Evolutionary conservation across 169 alveolate genomes (phyloP).

Genomic region (Plasmodium knowlesi): DNA sequence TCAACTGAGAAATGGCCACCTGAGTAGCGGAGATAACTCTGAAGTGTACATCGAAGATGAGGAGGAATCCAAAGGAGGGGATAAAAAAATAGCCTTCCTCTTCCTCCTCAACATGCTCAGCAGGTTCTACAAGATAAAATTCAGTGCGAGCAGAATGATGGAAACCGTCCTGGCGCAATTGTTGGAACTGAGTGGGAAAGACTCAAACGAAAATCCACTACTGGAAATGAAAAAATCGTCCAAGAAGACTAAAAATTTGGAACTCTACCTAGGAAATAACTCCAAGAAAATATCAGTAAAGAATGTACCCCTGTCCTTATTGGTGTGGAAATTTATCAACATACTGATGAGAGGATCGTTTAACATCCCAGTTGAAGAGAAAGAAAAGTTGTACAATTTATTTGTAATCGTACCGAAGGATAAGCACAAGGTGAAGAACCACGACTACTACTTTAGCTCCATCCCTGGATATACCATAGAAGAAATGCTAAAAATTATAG

Average conservation of each 20-base stretch:
- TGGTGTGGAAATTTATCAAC: constrained; percentile 70
- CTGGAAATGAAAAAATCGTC: constrained; percentile 42
- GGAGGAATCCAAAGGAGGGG: neutral
- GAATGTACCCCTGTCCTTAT: constrained; percentile 45
- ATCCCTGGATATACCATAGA: constrained; percentile 67
- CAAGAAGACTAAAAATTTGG: constrained; percentile 24
- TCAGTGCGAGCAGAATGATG: constrained; percentile 30
- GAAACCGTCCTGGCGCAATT: constrained; percentile 4
- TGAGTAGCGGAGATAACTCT: neutral
- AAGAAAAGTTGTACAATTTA: constrained; percentile 52
- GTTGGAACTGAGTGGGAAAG: constrained; percentile 17
- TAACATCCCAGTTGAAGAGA: constrained; percentile 45
- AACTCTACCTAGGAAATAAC: constrained; percentile 18
- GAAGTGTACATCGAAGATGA: constrained; percentile 46
- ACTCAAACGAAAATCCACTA: constrained; percentile 10
- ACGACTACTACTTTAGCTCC: constrained; percentile 29
- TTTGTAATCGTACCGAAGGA: constrained; percentile 39
- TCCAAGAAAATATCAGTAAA: constrained; percentile 32
- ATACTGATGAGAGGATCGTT: constrained; percentile 59
- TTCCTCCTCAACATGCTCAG: constrained; percentile 63
- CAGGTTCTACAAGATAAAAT: constrained; percentile 51
- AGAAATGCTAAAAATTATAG: constrained; percentile 17
- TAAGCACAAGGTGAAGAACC: neutral
- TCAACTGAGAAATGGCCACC: too few species aligned
- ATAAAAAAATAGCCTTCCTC: constrained; percentile 3